phyloP scores from a whole-genome alignment of 331 rosid genomes.

The Rosa hybrid region DNA sequence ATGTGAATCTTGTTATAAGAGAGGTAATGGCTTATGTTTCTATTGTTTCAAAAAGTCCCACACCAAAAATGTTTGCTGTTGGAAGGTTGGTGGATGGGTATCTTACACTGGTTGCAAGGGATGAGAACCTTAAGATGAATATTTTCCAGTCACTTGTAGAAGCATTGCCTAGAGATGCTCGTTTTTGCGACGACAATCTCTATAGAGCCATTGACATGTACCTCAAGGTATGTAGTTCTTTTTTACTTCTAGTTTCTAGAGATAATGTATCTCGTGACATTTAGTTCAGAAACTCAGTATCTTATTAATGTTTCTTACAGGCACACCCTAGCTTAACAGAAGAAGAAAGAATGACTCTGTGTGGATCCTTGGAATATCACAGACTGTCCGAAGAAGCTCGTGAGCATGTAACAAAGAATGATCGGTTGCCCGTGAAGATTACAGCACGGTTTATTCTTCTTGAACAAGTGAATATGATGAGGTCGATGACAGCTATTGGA shows the following conservation, averaged over 20 bases:
- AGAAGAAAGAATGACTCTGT: conserved; percentile 51
- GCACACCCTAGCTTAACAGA: conserved; percentile 60
- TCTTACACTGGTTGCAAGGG: conserved; percentile 64
- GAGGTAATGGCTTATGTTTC: conserved; percentile 53
- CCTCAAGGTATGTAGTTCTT: conserved; percentile 51
- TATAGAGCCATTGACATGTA: conserved; percentile 70
- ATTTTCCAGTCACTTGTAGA: conserved; percentile 60
- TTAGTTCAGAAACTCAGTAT: not conserved
- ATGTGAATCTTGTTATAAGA: conserved; percentile 46
- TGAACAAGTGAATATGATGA: conserved; percentile 58
- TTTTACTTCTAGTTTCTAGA: not conserved
- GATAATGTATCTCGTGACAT: not conserved
- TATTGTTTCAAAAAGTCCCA: conserved; percentile 27
- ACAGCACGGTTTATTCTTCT: conserved; percentile 44
- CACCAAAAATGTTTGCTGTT: conserved; percentile 43
- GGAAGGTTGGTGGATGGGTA: conserved; percentile 73
- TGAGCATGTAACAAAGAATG: conserved; percentile 60
- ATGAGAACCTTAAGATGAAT: conserved; percentile 48
- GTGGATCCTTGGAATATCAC: conserved; percentile 60
- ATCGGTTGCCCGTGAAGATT: conserved; percentile 55
- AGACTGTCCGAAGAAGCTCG: conserved; percentile 72
- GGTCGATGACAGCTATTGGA: conserved; percentile 38
- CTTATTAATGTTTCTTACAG: conserved; percentile 38
- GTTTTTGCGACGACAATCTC: conserved; percentile 54
- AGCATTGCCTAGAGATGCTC: conserved; percentile 68